Conservation (phyloP, 208 protist species). For the Acanthamoeba triangularis region DNA sequence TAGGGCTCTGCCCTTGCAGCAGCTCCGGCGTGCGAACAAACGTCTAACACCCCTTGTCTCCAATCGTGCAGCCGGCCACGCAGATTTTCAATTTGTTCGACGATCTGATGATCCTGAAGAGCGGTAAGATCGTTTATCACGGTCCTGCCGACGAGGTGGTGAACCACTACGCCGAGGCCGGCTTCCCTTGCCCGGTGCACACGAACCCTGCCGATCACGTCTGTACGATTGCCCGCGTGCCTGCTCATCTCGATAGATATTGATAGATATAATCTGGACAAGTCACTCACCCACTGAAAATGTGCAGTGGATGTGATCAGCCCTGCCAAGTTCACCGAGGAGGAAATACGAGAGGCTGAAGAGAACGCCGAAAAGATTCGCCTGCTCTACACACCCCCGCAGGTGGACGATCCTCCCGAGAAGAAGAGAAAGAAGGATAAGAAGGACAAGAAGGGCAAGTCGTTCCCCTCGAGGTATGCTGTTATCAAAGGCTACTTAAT, state of each 20-base stretch:
- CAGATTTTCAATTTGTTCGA: constrained; percentile 81
- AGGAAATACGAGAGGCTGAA: constrained; percentile 34
- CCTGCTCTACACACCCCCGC: neutral
- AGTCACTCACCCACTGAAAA: neutral
- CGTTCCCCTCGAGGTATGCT: constrained; percentile 7
- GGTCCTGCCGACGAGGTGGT: constrained; percentile 65
- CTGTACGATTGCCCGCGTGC: neutral
- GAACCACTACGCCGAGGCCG: constrained; percentile 47
- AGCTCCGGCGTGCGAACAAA: neutral
- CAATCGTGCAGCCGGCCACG: constrained; percentile 70
- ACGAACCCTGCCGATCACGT: constrained; percentile 82
- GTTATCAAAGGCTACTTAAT: neutral
- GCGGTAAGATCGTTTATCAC: constrained; percentile 72
- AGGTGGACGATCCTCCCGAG: neutral
- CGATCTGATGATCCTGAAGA: constrained; percentile 73
- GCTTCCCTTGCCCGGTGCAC: constrained; percentile 79
- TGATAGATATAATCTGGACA: no score
- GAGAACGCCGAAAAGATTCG: constrained; percentile 52
- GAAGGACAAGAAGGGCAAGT: constrained; percentile 15
- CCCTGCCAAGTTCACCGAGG: constrained; percentile 12
- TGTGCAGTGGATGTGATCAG: constrained; percentile 65
- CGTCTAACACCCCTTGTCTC: neutral
- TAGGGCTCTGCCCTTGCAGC: neutral
- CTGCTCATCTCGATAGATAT: no score
- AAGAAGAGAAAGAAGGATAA: constrained; percentile 1